Evolutionary conservation across 1,139 yeast genomes (phyloP).

Genomic region (Pichia sp.): DNA sequence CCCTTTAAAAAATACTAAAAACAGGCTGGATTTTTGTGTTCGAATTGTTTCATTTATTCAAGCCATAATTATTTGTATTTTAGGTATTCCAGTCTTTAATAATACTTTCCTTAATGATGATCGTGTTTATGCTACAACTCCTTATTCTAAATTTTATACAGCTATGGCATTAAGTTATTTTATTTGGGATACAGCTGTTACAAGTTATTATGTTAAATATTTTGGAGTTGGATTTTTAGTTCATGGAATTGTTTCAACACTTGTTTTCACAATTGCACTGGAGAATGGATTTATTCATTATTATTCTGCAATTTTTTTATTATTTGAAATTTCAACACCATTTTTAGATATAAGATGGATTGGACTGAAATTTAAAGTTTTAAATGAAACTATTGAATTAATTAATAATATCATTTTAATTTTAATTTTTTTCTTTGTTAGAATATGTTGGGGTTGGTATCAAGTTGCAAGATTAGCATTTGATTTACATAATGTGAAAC

Average conservation of each 20-base stretch:
- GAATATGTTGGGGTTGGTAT: constrained; percentile 87
- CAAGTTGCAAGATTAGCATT: constrained; percentile 50
- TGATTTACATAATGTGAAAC: constrained; percentile 42
- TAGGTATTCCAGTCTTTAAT: constrained; percentile 55
- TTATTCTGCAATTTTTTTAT: constrained; percentile 76
- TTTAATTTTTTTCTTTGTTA: constrained; percentile 62
- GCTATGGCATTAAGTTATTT: constrained; percentile 81
- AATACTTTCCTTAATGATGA: constrained; percentile 45
- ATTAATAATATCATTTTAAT: constrained; percentile 69
- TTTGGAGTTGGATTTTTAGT: constrained; percentile 81
- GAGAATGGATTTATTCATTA: constrained; percentile 68
- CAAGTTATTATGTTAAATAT: constrained; percentile 49
- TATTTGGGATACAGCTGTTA: constrained; percentile 80
- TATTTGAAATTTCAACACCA: constrained; percentile 91
- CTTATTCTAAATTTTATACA: constrained; percentile 66
- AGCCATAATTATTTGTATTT: constrained; percentile 49
- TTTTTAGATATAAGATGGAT: constrained; percentile 91
- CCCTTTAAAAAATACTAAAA: constrained; percentile 41
- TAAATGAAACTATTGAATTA: constrained; percentile 45
- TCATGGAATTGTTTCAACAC: constrained; percentile 80
- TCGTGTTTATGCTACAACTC: constrained; percentile 61
- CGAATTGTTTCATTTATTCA: constrained; percentile 89
- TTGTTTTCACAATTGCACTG: constrained; percentile 59
- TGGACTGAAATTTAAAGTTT: constrained; percentile 62
- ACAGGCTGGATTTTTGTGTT: constrained; percentile 70